Conservation (phyloP, 2,329 filamentous ascomycete genomes). For the Colletotrichum ledebouriae region DNA sequence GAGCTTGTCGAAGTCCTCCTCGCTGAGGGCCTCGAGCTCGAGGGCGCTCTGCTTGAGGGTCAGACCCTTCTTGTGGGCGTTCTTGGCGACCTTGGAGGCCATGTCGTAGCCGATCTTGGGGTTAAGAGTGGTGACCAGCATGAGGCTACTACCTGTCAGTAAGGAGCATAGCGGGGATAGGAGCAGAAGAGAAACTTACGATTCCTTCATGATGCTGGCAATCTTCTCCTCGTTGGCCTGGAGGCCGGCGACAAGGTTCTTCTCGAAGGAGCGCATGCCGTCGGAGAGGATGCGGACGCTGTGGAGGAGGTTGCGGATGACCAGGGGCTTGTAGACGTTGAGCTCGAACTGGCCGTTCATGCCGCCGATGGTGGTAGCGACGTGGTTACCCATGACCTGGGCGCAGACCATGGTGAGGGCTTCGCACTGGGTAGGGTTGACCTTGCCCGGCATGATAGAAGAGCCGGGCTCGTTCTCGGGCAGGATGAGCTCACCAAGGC, state of each 20-base stretch:
- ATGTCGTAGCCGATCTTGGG: slow-evolving; percentile 98
- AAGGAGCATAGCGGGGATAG: not conserved
- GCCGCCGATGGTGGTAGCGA: slow-evolving; percentile 91
- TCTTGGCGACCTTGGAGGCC: slow-evolving; percentile 97
- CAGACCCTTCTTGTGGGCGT: slow-evolving; percentile 97
- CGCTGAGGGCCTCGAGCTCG: slow-evolving; percentile 89
- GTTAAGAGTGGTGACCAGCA: slow-evolving; percentile 98
- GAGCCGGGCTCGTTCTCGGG: slow-evolving; percentile 98
- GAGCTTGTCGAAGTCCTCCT: slow-evolving; percentile 89
- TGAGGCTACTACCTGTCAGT: slow-evolving; percentile 73
- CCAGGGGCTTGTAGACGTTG: slow-evolving; percentile 98
- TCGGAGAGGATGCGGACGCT: slow-evolving; percentile 89
- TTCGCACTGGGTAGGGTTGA: slow-evolving; percentile 99
- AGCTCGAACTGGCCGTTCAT: slow-evolving; percentile 99
- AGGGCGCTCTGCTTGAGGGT: slow-evolving; percentile 95
- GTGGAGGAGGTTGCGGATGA: slow-evolving; percentile 96
- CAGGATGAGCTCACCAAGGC: slow-evolving; percentile 90
- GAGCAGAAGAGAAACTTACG: slow-evolving; percentile 67
- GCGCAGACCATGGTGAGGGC: slow-evolving; percentile 97
- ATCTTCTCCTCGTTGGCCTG: slow-evolving; percentile 97
- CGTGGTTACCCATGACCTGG: slow-evolving; percentile 98
- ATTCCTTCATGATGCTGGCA: slow-evolving; percentile 89
- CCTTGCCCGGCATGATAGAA: slow-evolving; percentile 99
- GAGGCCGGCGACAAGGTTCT: slow-evolving; percentile 89
- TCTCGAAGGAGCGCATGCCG: slow-evolving; percentile 94